These are phyloP conservation scores for Ophiorrhiza pumila DNA, from an alignment of 257 asterid species.

Conservation along the genomic window DNA sequence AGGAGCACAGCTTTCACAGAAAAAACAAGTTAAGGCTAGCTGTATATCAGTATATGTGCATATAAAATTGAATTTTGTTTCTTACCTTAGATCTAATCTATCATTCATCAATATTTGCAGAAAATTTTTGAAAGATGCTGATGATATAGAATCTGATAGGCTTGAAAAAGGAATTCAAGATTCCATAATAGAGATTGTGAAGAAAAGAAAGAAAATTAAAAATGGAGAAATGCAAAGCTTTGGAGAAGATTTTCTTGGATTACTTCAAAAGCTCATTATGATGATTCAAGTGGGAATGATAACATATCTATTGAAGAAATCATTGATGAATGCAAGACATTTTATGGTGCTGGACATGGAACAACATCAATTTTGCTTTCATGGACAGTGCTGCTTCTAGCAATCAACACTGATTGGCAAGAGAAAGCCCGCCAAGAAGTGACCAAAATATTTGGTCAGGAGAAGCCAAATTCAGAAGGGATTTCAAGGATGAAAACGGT, in stretches of 20 bases:
- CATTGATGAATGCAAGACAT: conserved; percentile 51
- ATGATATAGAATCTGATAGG: conserved; percentile 38
- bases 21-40: too few relatives aligned
- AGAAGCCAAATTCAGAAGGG: conserved; percentile 10
- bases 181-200: conserved; percentile 29
- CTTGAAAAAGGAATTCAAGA: conserved; percentile 30
- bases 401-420: conserved; percentile 54
- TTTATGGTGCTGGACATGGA: conserved; percentile 53
- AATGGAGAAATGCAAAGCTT: conserved; percentile 20
- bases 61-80: too few relatives aligned
- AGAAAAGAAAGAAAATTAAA: conserved; percentile 27
- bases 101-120: neutral
- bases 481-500: conserved; percentile 14
- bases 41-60: too few relatives aligned
- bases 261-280: conserved; percentile 30
- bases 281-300: conserved; percentile 16
- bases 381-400: conserved; percentile 44
- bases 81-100: neutral
- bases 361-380: conserved; percentile 40
- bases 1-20: too few relatives aligned
- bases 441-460: neutral
- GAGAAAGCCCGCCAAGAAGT: conserved; percentile 35
- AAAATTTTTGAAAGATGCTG: neutral
- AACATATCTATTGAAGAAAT: conserved; percentile 35
- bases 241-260: conserved; percentile 50